A percentile compares a stretch with the other conserved stretches of the same genome.
phyloP scores from a whole-genome alignment of 73 alveolate genomes.

The Paramecium caudatum region DNA sequence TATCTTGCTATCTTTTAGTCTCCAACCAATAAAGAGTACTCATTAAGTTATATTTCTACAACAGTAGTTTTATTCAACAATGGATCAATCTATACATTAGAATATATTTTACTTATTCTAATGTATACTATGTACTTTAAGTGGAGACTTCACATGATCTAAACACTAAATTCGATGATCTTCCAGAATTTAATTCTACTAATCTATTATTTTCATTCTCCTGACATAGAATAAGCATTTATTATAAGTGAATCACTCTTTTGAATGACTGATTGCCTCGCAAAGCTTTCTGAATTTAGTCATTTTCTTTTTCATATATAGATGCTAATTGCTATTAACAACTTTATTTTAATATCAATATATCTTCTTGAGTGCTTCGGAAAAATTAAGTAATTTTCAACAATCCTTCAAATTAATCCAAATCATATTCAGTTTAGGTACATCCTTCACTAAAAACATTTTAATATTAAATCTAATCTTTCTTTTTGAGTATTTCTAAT shows the following conservation, averaged over 20 bases:
- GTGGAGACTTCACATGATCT: not conserved
- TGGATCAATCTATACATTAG: not conserved
- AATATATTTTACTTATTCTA: not conserved
- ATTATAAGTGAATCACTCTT: conserved; percentile 10
- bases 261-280: not conserved
- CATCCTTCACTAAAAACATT: conserved; percentile 12
- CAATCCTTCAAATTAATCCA: conserved; percentile 23
- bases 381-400: not conserved
- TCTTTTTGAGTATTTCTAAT: not conserved
- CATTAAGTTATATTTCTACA: not conserved
- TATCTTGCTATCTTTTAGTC: conserved; percentile 36
- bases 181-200: not conserved
- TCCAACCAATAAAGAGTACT: not conserved
- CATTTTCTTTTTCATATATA: not conserved
- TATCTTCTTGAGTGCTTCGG: not conserved
- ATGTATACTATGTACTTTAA: not conserved
- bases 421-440: conserved; percentile 2
- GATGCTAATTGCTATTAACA: not conserved
- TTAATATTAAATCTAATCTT: conserved; percentile 6
- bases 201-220: not conserved
- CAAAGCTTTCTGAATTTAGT: not conserved
- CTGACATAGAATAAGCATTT: not conserved
- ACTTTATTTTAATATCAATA: not conserved
- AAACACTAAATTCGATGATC: not conserved
- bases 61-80: not conserved